These are phyloP conservation scores for Exophiala dermatitidis DNA, from an alignment of 2,329 filamentous ascomycete genomes.

Conservation along the genomic window DNA sequence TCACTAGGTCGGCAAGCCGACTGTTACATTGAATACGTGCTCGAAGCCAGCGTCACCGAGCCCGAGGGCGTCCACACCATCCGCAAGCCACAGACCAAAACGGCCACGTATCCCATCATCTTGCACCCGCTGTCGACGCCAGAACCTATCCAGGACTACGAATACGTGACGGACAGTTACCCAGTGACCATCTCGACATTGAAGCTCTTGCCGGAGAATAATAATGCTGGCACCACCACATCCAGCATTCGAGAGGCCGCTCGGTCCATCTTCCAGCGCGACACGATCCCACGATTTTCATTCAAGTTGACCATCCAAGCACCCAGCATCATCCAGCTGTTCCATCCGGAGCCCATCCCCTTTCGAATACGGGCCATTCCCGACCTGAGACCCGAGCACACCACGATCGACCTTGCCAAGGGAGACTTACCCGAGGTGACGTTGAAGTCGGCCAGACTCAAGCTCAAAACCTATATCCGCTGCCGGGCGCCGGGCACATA, in stretches of 20 bases:
- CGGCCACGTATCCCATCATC: slow-evolving; percentile 14
- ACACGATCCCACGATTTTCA: slow-evolving; percentile 19
- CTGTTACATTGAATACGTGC: slow-evolving; percentile 24
- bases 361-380: slow-evolving; percentile 15
- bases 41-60: slow-evolving; percentile 20
- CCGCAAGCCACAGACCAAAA: slow-evolving; percentile 15
- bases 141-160: slow-evolving; percentile 18
- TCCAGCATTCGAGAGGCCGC: slow-evolving; percentile 18
- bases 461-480: slow-evolving; percentile 12
- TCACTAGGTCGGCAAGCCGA: slow-evolving; percentile 16
- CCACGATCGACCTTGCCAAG: slow-evolving; percentile 14
- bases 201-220: slow-evolving; percentile 19
- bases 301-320: slow-evolving; percentile 17
- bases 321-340: slow-evolving; percentile 17
- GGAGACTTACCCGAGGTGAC: slow-evolving; percentile 4
- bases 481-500: slow-evolving; percentile 16
- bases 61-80: slow-evolving; percentile 19
- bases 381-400: slow-evolving; percentile 8
- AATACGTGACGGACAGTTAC: slow-evolving; percentile 6
- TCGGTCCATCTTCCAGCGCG: slow-evolving; percentile 20
- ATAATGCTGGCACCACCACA: slow-evolving; percentile 10
- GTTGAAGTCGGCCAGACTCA: slow-evolving; percentile 14
- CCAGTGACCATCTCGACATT: slow-evolving; percentile 18
- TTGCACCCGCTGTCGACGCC: slow-evolving; percentile 20
- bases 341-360: slow-evolving; percentile 14